phyloP scores from a whole-genome alignment of 306 rosid species.

The Trichosanthes cucumerina region DNA sequence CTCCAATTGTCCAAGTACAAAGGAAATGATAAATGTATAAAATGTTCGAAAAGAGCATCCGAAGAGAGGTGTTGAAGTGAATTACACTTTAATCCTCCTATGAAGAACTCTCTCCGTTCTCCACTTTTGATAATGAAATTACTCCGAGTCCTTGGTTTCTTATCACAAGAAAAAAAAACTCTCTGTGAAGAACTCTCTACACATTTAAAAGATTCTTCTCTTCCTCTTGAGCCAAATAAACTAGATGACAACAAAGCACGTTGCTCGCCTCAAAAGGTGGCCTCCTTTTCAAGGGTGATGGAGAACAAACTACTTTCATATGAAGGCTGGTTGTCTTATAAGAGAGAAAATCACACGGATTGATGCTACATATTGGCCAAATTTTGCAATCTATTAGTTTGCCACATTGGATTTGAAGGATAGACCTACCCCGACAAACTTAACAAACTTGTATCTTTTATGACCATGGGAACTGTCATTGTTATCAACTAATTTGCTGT shows the following conservation, averaged over 20 bases:
- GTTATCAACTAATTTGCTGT: not conserved
- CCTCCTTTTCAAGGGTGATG: not conserved
- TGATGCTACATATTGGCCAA: not conserved
- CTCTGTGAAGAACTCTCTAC: not conserved
- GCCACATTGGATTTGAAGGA: not conserved
- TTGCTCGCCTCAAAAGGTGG: not conserved
- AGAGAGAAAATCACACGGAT: not conserved
- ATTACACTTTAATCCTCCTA: not conserved
- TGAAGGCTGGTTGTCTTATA: not conserved
- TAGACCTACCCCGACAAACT: not conserved
- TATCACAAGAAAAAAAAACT: not conserved
- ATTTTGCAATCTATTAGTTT: not conserved
- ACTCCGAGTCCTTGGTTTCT: not conserved
- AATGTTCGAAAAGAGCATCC: not conserved
- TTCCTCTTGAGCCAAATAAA: not conserved
- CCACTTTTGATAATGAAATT: not conserved
- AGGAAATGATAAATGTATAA: not conserved
- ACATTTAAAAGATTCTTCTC: not conserved
- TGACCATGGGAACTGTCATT: not conserved
- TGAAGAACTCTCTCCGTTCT: not conserved
- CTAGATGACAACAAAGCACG: not conserved
- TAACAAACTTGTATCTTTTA: not conserved
- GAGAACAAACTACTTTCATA: not conserved
- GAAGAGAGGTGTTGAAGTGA: not conserved
- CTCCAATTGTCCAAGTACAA: not conserved